Percentiles rank a stretch among this genome's conserved stretches.
Evolutionary conservation across 371 early-diverging fungal genomes (phyloP).

Genomic region (Dichotomocladium elegans): DNA sequence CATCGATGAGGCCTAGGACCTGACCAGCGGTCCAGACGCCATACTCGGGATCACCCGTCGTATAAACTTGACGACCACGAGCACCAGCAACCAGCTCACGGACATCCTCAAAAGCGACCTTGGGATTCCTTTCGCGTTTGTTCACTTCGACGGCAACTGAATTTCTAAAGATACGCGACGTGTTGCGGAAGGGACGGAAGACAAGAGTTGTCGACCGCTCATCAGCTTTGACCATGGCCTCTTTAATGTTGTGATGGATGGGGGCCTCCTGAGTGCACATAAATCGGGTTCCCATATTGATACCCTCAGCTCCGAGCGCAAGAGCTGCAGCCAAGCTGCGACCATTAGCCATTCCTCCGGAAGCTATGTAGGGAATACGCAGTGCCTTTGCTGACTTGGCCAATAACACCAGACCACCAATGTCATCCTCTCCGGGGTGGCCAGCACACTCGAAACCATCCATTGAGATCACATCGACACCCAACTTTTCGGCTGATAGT

Average conservation of each 20-base stretch:
- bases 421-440: constrained; percentile 83
- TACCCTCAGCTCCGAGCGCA: constrained; percentile 65
- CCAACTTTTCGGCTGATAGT: constrained; percentile 57
- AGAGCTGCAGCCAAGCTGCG: constrained; percentile 71
- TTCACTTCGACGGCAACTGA: constrained; percentile 69
- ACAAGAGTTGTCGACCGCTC: constrained; percentile 67
- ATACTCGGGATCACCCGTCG: constrained; percentile 64
- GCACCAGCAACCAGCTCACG: constrained; percentile 66
- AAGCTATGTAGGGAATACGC: constrained; percentile 67
- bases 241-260: constrained; percentile 72
- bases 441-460: constrained; percentile 86
- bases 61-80: constrained; percentile 67
- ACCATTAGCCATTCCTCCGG: constrained; percentile 78
- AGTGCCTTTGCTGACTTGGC: constrained; percentile 66
- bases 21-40: constrained; percentile 81
- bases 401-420: constrained; percentile 67
- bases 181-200: constrained; percentile 79
- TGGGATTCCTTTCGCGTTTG: constrained; percentile 55
- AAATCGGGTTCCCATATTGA: constrained; percentile 86
- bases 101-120: constrained; percentile 65
- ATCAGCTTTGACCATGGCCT: constrained; percentile 65
- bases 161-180: constrained; percentile 76
- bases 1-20: constrained; percentile 69
- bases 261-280: constrained; percentile 77
- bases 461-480: constrained; percentile 66